Percentiles rank a stretch among this genome's conserved stretches.
These are phyloP conservation scores for Lactifluus subvellereus DNA, from an alignment of 768 basidiomycete genomes.

Conservation along the genomic window DNA sequence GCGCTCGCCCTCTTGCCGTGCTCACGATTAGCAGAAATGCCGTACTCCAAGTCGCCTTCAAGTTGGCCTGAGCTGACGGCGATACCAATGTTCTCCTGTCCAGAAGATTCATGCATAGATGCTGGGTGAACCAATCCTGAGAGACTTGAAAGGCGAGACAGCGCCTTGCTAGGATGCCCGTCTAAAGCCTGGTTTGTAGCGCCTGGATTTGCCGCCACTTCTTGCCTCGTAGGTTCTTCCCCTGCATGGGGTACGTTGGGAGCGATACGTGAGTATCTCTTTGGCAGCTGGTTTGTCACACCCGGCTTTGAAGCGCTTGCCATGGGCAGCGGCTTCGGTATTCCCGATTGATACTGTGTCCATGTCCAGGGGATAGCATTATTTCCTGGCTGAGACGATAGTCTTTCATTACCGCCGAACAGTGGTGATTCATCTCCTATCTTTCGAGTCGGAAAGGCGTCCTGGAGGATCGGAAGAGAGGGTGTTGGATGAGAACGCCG, in stretches of 20 bases:
- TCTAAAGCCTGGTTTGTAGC: slow-evolving; percentile 3
- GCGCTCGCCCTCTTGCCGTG: slow-evolving; percentile 13
- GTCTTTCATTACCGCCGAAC: slow-evolving; percentile 70
- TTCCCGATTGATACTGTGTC: slow-evolving; percentile 32
- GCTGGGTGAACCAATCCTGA: slow-evolving; percentile 18
- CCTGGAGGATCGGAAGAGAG: slow-evolving; percentile 67
- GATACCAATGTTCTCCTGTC: slow-evolving; percentile 24
- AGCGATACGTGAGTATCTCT: slow-evolving; percentile 13
- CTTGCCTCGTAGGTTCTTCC: slow-evolving; percentile 8
- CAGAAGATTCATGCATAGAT: slow-evolving; percentile 12
- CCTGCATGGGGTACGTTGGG: background rate
- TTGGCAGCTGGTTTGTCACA: background rate
- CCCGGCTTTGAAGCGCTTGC: background rate
- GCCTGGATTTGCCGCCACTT: slow-evolving; percentile 3
- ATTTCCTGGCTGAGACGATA: slow-evolving; percentile 38
- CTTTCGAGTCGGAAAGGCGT: slow-evolving; percentile 45
- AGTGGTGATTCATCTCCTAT: slow-evolving; percentile 58
- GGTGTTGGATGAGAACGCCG: slow-evolving; percentile 57
- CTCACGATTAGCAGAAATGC: background rate
- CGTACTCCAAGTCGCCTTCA: background rate
- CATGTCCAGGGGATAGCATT: slow-evolving; percentile 46
- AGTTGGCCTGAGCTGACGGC: slow-evolving; percentile 18
- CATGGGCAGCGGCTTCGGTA: slow-evolving; percentile 12
- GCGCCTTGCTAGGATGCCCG: background rate
- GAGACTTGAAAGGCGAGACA: slow-evolving; percentile 24